Base-by-base conservation (phyloP, 164 flowering plant genomes). In the Aristolochia fimbriata region DNA sequence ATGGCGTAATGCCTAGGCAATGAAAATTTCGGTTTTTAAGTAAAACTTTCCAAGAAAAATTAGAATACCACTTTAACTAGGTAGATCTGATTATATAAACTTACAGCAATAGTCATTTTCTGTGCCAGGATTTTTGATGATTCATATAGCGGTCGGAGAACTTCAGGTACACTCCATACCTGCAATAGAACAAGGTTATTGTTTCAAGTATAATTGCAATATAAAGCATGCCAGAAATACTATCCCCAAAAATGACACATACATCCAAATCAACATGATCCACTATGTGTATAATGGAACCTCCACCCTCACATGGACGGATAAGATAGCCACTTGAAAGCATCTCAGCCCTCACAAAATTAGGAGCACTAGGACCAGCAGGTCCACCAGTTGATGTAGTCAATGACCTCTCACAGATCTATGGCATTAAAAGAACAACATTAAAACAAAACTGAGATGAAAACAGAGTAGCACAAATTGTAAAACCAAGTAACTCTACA, bases 231-330 rank as follows among this genome's bases (percentile, higher is more conserved):
- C 10, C 49, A 24, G 31, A 24, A 23, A 52, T 23, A 15, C 10
- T 8, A 0, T 16, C 31, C 23, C 3, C 6, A 14, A 1, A 0
- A 25, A 43, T 23, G 37, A 22, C 17, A 15, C 81, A 77, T 47
- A 89, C 96, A 72, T 86, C 89, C 51, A 89, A 69, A 61, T 89
- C 86, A 57, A 87, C 64, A 63, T 89, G 96, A 80, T 88, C 89
- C 31, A 88, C 96, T 70, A 88, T 86, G 76, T 86, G 80, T 58
- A 88, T 74, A 23, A 86, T 84, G 23, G 96, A 86, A 24, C 96
- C 88, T 13, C 96, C 93, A 52, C 96, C 96, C 63, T 88, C 96
- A 70, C 87, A 86, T 53, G 96, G 85, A 14, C 96, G 80, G 51
- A 88, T 81, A 41, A 88, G 77, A 66, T 69, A 86, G 46, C 96